phyloP scores from a whole-genome alignment of 129 eudicot species.

The Glebionis coronaria region DNA sequence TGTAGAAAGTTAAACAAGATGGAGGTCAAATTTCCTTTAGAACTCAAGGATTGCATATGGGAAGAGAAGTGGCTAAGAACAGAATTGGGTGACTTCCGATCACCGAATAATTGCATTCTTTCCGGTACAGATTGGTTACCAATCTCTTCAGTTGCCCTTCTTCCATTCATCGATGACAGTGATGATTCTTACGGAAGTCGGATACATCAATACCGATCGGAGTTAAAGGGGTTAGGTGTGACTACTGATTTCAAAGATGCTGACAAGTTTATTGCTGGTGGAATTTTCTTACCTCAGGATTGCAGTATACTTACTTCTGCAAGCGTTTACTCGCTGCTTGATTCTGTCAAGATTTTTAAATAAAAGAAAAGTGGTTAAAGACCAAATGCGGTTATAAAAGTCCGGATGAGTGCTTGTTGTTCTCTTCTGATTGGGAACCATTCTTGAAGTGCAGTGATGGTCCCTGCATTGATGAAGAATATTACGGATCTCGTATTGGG shows the following conservation, averaged over 20 bases:
- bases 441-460: constrained; percentile 36
- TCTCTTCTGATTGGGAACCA: constrained; percentile 25
- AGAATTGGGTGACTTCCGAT: constrained; percentile 44
- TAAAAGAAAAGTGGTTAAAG: constrained; percentile 38
- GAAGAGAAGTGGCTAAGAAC: constrained; percentile 49
- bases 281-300: constrained; percentile 36
- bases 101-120: constrained; percentile 44
- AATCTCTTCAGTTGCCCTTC: constrained; percentile 32
- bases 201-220: constrained; percentile 31
- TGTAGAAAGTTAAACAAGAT: constrained; percentile 29
- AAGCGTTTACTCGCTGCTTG: constrained; percentile 35
- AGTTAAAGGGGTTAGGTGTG: constrained; percentile 43
- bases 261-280: constrained; percentile 33
- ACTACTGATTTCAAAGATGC: constrained; percentile 31
- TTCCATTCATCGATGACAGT: constrained; percentile 56
- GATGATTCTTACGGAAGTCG: constrained; percentile 33
- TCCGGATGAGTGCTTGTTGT: constrained; percentile 45
- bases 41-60: constrained; percentile 33
- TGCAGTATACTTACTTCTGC: constrained; percentile 30
- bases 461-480: constrained; percentile 46
- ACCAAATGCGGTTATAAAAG: constrained; percentile 43
- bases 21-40: constrained; percentile 15
- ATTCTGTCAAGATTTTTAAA: constrained; percentile 20
- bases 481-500: constrained; percentile 31
- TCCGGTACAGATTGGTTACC: constrained; percentile 38